Conservation (phyloP, 148 eudicot genomes). For the Vaccinium myrtillus region DNA sequence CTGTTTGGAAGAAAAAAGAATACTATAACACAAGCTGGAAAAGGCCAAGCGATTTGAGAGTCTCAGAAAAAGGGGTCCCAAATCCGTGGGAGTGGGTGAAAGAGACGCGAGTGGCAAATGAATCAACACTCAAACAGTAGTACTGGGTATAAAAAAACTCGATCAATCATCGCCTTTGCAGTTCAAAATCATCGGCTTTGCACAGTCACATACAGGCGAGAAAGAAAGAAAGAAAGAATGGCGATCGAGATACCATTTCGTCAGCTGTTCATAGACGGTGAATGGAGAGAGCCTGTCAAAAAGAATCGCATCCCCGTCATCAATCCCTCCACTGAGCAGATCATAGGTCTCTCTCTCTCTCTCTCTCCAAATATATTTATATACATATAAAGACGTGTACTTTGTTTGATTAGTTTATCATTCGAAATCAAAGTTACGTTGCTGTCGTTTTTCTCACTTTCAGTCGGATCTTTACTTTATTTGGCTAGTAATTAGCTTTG, state of each 20-base stretch:
- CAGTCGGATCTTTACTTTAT: neutral
- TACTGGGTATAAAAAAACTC: no score
- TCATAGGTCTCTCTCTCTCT: slow-evolving; percentile 48
- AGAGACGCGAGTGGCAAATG: no score
- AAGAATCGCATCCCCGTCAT: slow-evolving; percentile 68
- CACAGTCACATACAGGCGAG: neutral
- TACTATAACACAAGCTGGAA: no score
- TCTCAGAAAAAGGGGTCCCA: no score
- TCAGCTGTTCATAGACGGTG: slow-evolving; percentile 81
- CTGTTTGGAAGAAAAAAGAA: no score
- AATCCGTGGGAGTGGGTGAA: no score
- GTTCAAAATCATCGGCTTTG: no score
- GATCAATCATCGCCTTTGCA: neutral
- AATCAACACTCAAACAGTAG: no score
- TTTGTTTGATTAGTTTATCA: neutral
- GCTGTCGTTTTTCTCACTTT: neutral
- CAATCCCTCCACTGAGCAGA: slow-evolving; percentile 84
- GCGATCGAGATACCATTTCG: slow-evolving; percentile 57
- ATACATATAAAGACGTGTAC: no score
- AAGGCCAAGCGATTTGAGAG: no score
- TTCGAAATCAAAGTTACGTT: neutral
- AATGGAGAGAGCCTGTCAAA: slow-evolving; percentile 73
- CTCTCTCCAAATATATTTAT: neutral
- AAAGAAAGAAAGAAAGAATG: slow-evolving; percentile 17
- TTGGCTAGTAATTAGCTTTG: neutral